Percentiles rank a stretch among this genome's conserved stretches.
phyloP scores from a whole-genome alignment of 495 filamentous ascomycete genomes.

The Penicillium chermesinum region DNA sequence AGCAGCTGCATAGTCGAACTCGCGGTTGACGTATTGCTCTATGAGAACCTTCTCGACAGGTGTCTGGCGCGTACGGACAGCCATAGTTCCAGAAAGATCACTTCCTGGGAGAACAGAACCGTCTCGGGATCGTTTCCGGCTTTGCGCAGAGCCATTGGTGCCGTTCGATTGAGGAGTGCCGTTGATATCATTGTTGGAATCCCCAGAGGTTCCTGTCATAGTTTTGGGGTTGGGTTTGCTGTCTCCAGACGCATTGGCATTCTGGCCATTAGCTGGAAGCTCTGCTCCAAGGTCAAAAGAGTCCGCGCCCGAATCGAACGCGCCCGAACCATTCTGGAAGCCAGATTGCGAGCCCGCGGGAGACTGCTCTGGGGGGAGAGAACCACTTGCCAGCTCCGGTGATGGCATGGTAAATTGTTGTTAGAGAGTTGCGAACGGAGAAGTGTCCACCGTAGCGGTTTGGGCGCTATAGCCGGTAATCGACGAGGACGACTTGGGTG shows the following conservation, averaged over 20 bases:
- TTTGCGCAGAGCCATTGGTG: conserved; percentile 40
- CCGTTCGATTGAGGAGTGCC: conserved; percentile 30
- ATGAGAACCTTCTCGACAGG: conserved; percentile 55
- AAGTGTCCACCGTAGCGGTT: conserved; percentile 17
- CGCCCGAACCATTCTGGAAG: conserved; percentile 22
- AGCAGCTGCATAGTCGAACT: conserved; percentile 61
- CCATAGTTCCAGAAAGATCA: conserved; percentile 23
- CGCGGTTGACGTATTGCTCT: conserved; percentile 72
- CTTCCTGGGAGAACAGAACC: conserved; percentile 43
- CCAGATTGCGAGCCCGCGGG: conserved; percentile 24
- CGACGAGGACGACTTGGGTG: conserved; percentile 18
- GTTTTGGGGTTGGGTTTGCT: conserved; percentile 57
- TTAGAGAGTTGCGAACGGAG: not conserved
- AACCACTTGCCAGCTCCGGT: conserved; percentile 25
- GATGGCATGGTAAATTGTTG: conserved; percentile 32
- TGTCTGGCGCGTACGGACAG: conserved; percentile 34
- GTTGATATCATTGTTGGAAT: conserved; percentile 26
- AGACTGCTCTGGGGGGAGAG: conserved; percentile 22
- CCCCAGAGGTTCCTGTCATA: conserved; percentile 48
- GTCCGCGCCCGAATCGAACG: conserved; percentile 22
- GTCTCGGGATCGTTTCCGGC: conserved; percentile 57
- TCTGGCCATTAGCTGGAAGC: conserved; percentile 27
- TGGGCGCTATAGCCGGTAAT: conserved; percentile 16
- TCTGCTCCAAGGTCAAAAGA: conserved; percentile 18
- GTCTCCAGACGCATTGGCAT: conserved; percentile 41